Evolutionary conservation across 495 filamentous ascomycete species (phyloP).

Genomic region (Podospora fimiseda): DNA sequence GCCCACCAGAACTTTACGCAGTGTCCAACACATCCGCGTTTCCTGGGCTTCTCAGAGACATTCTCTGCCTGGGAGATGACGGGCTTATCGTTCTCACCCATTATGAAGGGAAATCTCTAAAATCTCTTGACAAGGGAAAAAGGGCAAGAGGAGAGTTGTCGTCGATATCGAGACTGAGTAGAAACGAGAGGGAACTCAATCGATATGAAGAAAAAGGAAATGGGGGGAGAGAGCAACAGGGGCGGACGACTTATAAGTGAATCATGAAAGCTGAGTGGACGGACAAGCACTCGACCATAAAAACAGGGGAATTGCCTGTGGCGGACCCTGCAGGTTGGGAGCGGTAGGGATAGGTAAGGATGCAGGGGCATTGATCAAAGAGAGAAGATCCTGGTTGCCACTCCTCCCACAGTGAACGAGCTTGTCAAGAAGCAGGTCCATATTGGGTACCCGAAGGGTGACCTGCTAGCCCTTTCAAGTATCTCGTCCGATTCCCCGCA

Average conservation of each 20-base stretch:
- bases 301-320: conserved; percentile 4
- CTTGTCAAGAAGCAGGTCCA: too few species aligned
- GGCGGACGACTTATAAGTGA: conserved; percentile 3
- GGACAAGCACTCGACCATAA: not conserved
- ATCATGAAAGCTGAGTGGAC: conserved; percentile 1
- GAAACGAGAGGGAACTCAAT: not conserved
- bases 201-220: conserved; percentile 1
- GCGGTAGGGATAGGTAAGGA: not conserved
- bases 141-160: too few species aligned
- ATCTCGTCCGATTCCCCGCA: not conserved
- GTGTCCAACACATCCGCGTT: conserved; percentile 32
- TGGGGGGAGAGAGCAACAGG: conserved; percentile 1
- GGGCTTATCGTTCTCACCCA: conserved; percentile 23
- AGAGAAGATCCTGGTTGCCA: conserved; percentile 5
- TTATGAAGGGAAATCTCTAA: conserved; percentile 12
- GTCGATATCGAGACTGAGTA: not conserved
- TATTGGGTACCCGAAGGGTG: too few species aligned
- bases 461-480: conserved; percentile 2
- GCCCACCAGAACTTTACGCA: conserved; percentile 63
- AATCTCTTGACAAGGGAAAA: too few species aligned
- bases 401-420: too few species aligned
- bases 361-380: not conserved
- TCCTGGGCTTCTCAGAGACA: conserved; percentile 19
- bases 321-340: not conserved
- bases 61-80: conserved; percentile 20